Evolutionary conservation across 176 grass and related monocot genomes (phyloP).

Genomic region (Rhynchospora breviuscula): DNA sequence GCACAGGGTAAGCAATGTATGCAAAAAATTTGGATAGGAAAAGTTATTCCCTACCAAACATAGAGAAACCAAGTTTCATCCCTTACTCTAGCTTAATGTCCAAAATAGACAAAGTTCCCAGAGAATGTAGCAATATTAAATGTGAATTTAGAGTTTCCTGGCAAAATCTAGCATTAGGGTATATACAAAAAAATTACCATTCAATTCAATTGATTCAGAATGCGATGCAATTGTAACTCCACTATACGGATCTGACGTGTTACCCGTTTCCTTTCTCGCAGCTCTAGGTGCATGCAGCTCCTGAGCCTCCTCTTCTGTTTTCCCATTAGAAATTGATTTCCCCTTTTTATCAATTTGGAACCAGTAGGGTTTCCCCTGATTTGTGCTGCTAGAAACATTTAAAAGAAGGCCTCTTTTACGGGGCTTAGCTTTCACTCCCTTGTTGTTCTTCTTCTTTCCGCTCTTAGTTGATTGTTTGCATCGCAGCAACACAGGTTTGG

Average conservation of each 20-base stretch:
- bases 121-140: not conserved
- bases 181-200: slow-evolving; percentile 12
- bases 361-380: not conserved
- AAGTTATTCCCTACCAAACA: not conserved
- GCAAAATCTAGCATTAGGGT: not conserved
- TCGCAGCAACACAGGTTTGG: slow-evolving; percentile 7
- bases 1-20: not conserved
- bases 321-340: not conserved
- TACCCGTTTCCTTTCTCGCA: not conserved
- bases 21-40: not conserved
- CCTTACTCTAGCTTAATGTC: not conserved
- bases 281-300: not conserved
- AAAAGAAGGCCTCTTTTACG: not conserved
- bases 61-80: not conserved
- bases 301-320: slow-evolving; percentile 12
- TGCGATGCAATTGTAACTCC: slow-evolving; percentile 20
- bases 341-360: slow-evolving; percentile 18
- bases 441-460: slow-evolving; percentile 4
- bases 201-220: not conserved
- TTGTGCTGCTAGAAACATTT: not conserved
- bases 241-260: not conserved
- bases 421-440: not conserved
- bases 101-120: not conserved
- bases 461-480: slow-evolving; percentile 1
- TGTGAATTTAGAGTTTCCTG: not conserved